A percentile compares a stretch with the other conserved stretches of the same genome.
phyloP scores from a whole-genome alignment of 2,329 filamentous ascomycete genomes.

The Aspergillus sp. region DNA sequence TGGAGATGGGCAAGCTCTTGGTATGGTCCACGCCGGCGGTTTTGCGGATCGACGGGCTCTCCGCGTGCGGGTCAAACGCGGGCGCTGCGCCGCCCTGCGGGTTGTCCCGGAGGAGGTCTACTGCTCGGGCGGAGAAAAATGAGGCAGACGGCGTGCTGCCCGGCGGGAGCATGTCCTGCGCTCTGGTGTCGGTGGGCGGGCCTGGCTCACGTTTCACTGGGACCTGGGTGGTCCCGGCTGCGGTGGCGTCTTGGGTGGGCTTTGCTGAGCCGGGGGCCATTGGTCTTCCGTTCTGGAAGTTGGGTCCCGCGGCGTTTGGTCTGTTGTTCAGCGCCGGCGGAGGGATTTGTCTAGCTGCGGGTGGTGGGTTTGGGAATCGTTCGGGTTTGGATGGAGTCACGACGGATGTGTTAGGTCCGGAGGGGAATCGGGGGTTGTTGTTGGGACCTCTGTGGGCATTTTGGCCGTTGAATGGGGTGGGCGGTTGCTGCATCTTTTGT shows the following conservation, averaged over 20 bases:
- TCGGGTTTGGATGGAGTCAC: conserved; percentile 42
- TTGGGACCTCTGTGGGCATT: conserved; percentile 20
- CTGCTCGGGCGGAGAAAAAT: conserved; percentile 71
- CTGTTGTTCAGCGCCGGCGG: conserved; percentile 19
- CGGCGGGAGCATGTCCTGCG: conserved; percentile 28
- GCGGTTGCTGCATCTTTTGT: conserved; percentile 24
- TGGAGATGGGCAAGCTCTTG: conserved; percentile 70
- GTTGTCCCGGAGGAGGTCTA: conserved; percentile 56
- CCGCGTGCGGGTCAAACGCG: conserved; percentile 70
- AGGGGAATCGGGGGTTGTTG: conserved; percentile 12
- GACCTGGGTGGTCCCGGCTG: conserved; percentile 16
- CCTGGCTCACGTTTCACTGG: conserved; percentile 26
- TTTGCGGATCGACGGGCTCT: conserved; percentile 83
- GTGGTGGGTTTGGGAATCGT: conserved; percentile 24
- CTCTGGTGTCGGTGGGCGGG: conserved; percentile 11
- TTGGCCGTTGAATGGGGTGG: conserved; percentile 22
- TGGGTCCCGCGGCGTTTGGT: conserved; percentile 17
- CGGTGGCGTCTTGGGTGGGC: conserved; percentile 8
- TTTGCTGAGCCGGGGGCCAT: conserved; percentile 17
- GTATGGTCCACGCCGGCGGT: conserved; percentile 84
- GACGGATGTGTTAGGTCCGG: conserved; percentile 22
- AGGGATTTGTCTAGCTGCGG: conserved; percentile 21
- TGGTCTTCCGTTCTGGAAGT: conserved; percentile 17
- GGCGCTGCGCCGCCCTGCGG: conserved; percentile 47
- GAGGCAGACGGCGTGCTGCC: conserved; percentile 49